A percentile compares a stretch with the other conserved stretches of the same genome.
Conservation (phyloP, 192 early-diverging fungal genomes). For the Lobosporangium transversale region DNA sequence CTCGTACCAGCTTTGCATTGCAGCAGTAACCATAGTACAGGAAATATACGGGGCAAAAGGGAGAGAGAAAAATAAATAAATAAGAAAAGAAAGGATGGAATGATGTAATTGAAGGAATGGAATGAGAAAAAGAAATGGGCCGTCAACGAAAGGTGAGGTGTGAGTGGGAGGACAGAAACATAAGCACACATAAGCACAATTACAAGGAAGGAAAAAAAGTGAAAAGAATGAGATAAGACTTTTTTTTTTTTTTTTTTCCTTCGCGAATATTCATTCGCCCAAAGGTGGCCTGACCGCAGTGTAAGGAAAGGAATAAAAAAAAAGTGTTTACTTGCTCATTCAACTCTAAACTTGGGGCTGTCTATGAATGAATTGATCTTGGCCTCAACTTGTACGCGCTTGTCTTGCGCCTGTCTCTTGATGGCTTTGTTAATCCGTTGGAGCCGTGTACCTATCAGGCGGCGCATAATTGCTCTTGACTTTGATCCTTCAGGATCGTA, state of each 20-base stretch:
- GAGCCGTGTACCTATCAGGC: neutral
- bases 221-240: neutral
- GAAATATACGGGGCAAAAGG: neutral
- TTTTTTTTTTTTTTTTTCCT: conserved; percentile 11
- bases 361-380: conserved; percentile 20
- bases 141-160: too few relatives aligned
- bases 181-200: too few relatives aligned
- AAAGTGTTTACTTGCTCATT: too few relatives aligned
- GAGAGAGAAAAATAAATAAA: neutral
- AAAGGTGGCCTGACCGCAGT: conserved; percentile 15
- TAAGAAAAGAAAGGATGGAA: neutral
- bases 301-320: too few relatives aligned
- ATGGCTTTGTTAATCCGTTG: conserved; percentile 9
- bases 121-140: neutral
- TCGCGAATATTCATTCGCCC: too few relatives aligned
- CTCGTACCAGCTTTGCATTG: conserved; percentile 45
- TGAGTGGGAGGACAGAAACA: too few relatives aligned
- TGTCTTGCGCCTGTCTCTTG: neutral
- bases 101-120: neutral
- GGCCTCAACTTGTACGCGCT: conserved; percentile 1
- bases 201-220: neutral
- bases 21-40: conserved; percentile 29
- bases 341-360: conserved; percentile 15
- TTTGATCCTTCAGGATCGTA: too few relatives aligned
- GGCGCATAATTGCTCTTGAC: too few relatives aligned